Evolutionary conservation across 768 basidiomycete species (phyloP), one percentile per base, ranked within the genome.

Genomic region (Sarcomyxa edulis): DNA sequence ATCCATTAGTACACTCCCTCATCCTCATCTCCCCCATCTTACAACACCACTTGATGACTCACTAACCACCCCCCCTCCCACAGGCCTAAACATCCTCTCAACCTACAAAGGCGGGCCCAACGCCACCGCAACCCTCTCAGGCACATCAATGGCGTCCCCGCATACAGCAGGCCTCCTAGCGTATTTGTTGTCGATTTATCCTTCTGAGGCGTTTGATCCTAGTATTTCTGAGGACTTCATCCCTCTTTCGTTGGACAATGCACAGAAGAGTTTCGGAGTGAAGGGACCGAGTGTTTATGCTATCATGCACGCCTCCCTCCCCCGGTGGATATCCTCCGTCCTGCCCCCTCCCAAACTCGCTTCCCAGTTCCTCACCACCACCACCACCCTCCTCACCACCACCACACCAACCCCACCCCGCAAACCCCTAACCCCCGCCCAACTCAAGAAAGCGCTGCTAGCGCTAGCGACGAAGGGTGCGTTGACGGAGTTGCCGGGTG

Each of bases 91-190:
- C 70, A 95, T 97, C 57, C 67, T 85, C 2, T 94, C 88, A 25
- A 95, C 89, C 38, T 96, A 79, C 69, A 90, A 72, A 43, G 80
- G 80, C 22, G 72, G 76, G 43, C 59, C 56, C 42, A 54, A 45
- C 4, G 76, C 86, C n/a, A 70, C 69, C 34, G 77, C 81, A 50
- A 87, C 82, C 7, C 76, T 96, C 48, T 91, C 88, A 1, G 91
- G 91, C 29, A 93, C 91, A 6, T 91, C 87, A 11, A 96, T 96
- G 92, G 93, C 94, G 10, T 88, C 88, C 6, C 95, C 95, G 32
- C 93, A 95, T 65, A 81, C 77, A 29, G 87, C 88, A 41, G 95
- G 95, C 48, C 65, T 96, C 38, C 65, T 90, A 36, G 94, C 94
- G 9, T 98, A 98, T 73, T 74, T 92, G 46, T 76, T 98, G 42